Conservation (phyloP, 352 stramenopile genomes). For the Thalassiosira exigua region DNA sequence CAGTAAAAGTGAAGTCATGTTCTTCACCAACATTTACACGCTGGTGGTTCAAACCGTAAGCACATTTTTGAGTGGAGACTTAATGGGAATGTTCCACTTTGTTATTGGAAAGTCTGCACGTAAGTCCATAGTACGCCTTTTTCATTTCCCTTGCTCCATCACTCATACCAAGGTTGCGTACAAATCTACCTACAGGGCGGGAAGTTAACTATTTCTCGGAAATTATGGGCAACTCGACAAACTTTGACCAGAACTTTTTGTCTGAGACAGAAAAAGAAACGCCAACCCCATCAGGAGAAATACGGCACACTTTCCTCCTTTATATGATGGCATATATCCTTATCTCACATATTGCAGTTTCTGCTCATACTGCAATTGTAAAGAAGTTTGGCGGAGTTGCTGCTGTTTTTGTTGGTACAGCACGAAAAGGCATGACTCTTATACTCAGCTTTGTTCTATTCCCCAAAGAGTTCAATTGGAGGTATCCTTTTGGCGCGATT, state of each 20-base stretch:
- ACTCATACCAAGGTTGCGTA: no score
- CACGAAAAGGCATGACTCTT: slow-evolving; percentile 64
- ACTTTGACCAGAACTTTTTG: no score
- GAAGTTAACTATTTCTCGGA: slow-evolving; percentile 37
- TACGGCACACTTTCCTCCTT: slow-evolving; percentile 38
- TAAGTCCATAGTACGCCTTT: no score
- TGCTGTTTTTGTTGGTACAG: slow-evolving; percentile 77
- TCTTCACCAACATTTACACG: slow-evolving; percentile 87
- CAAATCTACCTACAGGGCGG: slow-evolving; percentile 15
- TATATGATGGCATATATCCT: slow-evolving; percentile 85
- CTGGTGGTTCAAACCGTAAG: slow-evolving; percentile 84
- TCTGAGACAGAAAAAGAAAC: slow-evolving; percentile 7
- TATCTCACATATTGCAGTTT: slow-evolving; percentile 87
- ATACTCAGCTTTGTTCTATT: slow-evolving; percentile 80
- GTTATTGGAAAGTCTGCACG: slow-evolving; percentile 52
- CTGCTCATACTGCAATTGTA: slow-evolving; percentile 85
- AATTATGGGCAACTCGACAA: slow-evolving; percentile 9
- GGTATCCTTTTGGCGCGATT: slow-evolving; percentile 66
- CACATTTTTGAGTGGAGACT: slow-evolving; percentile 81
- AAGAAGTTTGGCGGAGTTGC: slow-evolving; percentile 86
- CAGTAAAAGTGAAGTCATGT: slow-evolving; percentile 79
- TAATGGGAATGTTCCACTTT: slow-evolving; percentile 78
- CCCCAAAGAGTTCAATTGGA: slow-evolving; percentile 75
- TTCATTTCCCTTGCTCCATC: no score
- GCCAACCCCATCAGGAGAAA: neutral